Base-by-base conservation (phyloP, 164 flowering plant genomes). In the Umbilicus rupestris region DNA sequence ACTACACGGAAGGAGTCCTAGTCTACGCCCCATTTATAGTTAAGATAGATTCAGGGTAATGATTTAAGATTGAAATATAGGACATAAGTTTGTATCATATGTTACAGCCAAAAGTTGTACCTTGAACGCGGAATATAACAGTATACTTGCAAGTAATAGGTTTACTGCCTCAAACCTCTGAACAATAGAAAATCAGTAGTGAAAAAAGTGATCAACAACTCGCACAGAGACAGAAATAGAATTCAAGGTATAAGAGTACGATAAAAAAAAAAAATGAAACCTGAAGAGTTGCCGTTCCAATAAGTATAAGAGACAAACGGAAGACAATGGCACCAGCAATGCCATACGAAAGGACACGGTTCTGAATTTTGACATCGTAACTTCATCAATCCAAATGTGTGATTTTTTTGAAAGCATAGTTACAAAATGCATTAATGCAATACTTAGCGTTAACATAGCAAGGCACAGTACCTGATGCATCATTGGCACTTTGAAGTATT, bases 161-260 rank as follows among this genome's bases (percentile, higher is more conserved):
- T 93, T 90, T 45, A 93, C 94, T 2, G 81, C 96, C 73, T 93
- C 96, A 79, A 89, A 89, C 73, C 88, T 89, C 98, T 93, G 67
- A 69, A 15, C 64, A 66, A 33, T 29, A 62, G 42, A 7, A 62
- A 33, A 64, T 11, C 16, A 71, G 62, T 63, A 26, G 37, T 28
- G 42, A n/a, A 70, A 59, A 68, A 58, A 28, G 37, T n/a, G 17
- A 39, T 49, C 46, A 2, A 59, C 6, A 63, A 65, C 50, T 47
- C 17, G 41, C 42, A 33, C n/a, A 45, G 46, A 28, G 7, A 67
- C 24, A 1, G 20, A 65, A 65, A 7, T 6, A 42, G 6, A 17
- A 24, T 39, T 22, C 24, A 57, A 7, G 5, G 15, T 39, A 41
- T 55, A 10, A 24, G 15, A 5, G 12, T 16, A 66, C 59, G 39